phyloP scores from a whole-genome alignment of 1,284 basidiomycete species.

The Exobasidium cylindrosporum region DNA sequence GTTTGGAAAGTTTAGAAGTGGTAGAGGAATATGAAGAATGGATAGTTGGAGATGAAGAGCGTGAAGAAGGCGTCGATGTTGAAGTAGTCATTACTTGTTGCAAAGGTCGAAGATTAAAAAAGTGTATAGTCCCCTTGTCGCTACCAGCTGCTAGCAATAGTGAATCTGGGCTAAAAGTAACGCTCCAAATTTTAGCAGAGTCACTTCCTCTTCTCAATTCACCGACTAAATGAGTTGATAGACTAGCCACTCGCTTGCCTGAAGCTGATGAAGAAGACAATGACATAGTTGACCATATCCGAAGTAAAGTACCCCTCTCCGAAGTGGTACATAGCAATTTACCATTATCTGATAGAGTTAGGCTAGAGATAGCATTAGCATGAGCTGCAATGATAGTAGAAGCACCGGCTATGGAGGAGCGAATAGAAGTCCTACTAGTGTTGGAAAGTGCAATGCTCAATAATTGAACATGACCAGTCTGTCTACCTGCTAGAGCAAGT shows the following conservation, averaged over 20 bases:
- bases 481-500: constrained; percentile 38
- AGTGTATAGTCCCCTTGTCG: constrained; percentile 48
- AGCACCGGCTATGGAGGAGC: constrained; percentile 19
- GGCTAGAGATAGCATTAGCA: constrained; percentile 28
- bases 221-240: constrained; percentile 26
- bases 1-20: constrained; percentile 11
- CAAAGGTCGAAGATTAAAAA: constrained; percentile 27
- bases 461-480: constrained; percentile 45
- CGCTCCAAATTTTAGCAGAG: constrained; percentile 36
- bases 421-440: constrained; percentile 5
- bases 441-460: constrained; percentile 13
- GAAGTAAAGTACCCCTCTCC: constrained; percentile 37
- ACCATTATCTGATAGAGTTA: constrained; percentile 32
- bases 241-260: constrained; percentile 14
- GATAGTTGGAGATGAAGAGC: background rate
- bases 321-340: constrained; percentile 36
- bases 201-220: constrained; percentile 45
- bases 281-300: constrained; percentile 32
- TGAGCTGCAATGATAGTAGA: constrained; percentile 45
- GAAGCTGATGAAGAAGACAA: background rate
- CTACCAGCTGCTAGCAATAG: constrained; percentile 37
- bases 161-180: constrained; percentile 38
- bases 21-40: background rate
- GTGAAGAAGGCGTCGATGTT: background rate
- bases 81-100: background rate